Percentiles rank a stretch among this genome's conserved stretches.
Evolutionary conservation across 2,329 filamentous ascomycete genomes (phyloP).

Genomic region (Rhexocercosporidium sp.): DNA sequence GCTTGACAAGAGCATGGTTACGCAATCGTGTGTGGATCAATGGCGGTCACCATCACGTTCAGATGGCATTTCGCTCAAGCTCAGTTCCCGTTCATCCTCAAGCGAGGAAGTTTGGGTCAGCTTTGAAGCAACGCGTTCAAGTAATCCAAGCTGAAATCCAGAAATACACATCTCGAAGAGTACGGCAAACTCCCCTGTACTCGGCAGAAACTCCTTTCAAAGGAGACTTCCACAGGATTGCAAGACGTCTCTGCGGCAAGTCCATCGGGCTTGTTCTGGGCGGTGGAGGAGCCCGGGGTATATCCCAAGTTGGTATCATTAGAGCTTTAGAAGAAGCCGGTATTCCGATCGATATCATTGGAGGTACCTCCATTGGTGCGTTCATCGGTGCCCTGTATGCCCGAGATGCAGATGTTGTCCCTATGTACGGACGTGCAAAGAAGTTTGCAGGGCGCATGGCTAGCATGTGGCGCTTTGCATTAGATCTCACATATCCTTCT

Average conservation of each 20-base stretch:
- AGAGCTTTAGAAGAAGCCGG: conserved; percentile 94
- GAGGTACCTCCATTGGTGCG: conserved; percentile 93
- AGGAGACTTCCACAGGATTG: conserved; percentile 93
- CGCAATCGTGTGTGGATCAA: conserved; percentile 97
- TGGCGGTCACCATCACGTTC: conserved; percentile 94
- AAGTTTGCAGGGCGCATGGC: conserved; percentile 99
- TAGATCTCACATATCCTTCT: conserved; percentile 95
- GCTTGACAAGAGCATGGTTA: conserved; percentile 87
- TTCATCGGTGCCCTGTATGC: conserved; percentile 97
- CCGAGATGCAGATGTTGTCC: conserved; percentile 93
- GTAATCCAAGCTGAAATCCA: conserved; percentile 96
- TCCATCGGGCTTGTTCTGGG: conserved; percentile 94
- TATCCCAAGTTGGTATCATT: conserved; percentile 93
- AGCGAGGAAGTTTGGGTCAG: conserved; percentile 79
- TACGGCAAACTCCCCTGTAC: conserved; percentile 88
- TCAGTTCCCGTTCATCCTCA: conserved; percentile 77
- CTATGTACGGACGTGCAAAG: conserved; percentile 95
- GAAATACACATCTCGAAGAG: conserved; percentile 93
- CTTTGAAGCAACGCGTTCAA: conserved; percentile 90
- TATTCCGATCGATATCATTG: conserved; percentile 93
- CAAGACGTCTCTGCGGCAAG: conserved; percentile 87
- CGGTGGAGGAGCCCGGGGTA: conserved; percentile 89
- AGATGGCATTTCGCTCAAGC: conserved; percentile 86
- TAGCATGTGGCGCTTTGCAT: conserved; percentile 97
- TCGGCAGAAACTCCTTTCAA: conserved; percentile 92